Base-by-base conservation (phyloP, 2,329 filamentous ascomycete species). In the Ophiostoma sp. region DNA sequence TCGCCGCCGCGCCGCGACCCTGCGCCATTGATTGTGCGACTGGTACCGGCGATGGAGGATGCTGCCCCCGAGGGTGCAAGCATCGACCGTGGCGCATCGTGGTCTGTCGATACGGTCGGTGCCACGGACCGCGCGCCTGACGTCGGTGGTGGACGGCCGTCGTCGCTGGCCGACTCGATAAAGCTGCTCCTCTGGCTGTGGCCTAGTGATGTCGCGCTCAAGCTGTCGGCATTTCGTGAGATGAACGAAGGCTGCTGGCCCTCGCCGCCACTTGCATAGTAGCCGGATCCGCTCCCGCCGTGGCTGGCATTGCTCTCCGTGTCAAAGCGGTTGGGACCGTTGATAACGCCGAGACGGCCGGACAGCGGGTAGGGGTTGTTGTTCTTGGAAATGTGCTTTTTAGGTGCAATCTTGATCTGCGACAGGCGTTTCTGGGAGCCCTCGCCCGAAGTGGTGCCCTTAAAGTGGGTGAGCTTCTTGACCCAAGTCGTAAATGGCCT, bases 361-460 rank as follows among this genome's bases (percentile, higher is more conserved):
- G 93, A 96, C 75, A 94, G 86, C 10, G 92, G 92, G 77, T 97
- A 97, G n/a, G 94, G 94, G 77, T 94, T 94, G 83, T 97, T 96
- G 79, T 90, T 89, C 76, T 88, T 87, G 68, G 83, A 81, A 23
- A 81, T 78, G 67, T 83, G 84, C 79, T 90, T 91, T 80, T 90
- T 91, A 69, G 78, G 75, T 69, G 74, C 74, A 39, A 78, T 76
- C 73, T 82, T 83, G 68, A 79, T 80, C 68, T 82, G 78, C 57
- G 62, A 65, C 73, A 80, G 80, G 68, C 80, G 79, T 75, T 84
- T 85, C 83, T 72, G 79, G 75, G 76, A 72, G 60, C 83, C 83
- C 72, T 87, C 84, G 73, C 86, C 87, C 41, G 89, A 90, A 4
- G 89, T 89, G 70, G 77, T 79, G 48, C 67, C 69, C 79, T 96